Evolutionary conservation across 495 filamentous ascomycete genomes (phyloP), one percentile per base, ranked within the genome.

Genomic region (Penicillium argentinense): DNA sequence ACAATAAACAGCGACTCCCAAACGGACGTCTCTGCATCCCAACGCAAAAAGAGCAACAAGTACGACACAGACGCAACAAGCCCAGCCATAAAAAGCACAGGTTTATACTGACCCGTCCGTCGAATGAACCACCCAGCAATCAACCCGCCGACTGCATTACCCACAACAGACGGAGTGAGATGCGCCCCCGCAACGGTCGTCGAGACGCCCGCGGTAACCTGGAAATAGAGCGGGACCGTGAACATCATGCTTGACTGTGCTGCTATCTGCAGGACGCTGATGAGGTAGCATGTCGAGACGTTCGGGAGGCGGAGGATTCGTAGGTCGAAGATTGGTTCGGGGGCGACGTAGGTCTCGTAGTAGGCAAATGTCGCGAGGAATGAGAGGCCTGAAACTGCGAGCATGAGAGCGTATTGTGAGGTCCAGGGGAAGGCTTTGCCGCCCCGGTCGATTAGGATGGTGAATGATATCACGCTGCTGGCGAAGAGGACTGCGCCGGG

Each of bases 191-290:
- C 39, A 4, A 41, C 39, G 4, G 39, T 11, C 9, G 39, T n/a
- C 12, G 39, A 17, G 4, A 18, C 39, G 14, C 27, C 27, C 0
- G 22, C 39, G 8, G 25, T 28, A 3, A 41, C 23, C 22, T 41
- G 39, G 25, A 41, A 41, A 23, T 26, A 41, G 4, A 41, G 23
- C 0, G 39, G 39, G 1, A 41, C 39, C 1, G 17, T 27, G 14
- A 25, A 41, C 39, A 41, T 41, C 39, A 41, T 41, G 13, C 25
- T 25, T 27, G 39, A 41, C 22, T 41, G 39, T 4, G 39, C 39
- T 11, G 22, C n/a, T 2, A 28, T 41, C 16, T 41, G 39, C 7
- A 36, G 33, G 8, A 36, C 11, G 14, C 16, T 18, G 17, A 36
- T 36, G 9, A 36, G 17, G 5, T 36, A 36, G 33, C 33, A 36